Base-by-base conservation (phyloP, 768 basidiomycete species). In the Mycena alexandri region DNA sequence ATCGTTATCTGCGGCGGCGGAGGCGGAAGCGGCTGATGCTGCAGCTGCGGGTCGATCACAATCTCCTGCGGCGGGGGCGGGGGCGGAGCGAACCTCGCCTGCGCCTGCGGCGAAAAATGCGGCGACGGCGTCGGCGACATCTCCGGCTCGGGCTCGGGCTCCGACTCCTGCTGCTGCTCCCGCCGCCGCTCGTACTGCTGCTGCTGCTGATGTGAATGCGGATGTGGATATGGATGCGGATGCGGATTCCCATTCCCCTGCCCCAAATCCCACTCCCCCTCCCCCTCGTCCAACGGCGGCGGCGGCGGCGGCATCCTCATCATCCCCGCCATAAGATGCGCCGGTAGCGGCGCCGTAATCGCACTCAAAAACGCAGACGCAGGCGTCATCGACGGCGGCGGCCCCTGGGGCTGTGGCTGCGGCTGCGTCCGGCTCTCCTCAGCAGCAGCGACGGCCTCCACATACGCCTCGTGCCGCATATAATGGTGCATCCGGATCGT, bases 401-500 rank as follows among this genome's bases (percentile, higher is more conserved):
- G n/a, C 5, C 3, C 5, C n/a, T 12, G 19, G 19, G 33, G 51
- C 8, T 12, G 38, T 41, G 13, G 21, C 50, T 24, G 50, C 50
- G 50, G 29, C 16, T 22, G 47, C 50, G 24, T 21, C 50, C 34
- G 3, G n/a, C 21, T 36, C 29, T 6, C 29, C 29, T 29, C 29
- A 29, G 29, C 29, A 29, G 34, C 21, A 24, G 47, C 24, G 24
- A n/a, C 29, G 5, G 43, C 11, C 43, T 79, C 79, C 19, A 78
- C 63, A 65, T 82, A 82, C 50, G 57, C 38, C 22, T 65, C 56
- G 43, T 65, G 64, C 33, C 64, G 64, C 43, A 59, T 22, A 68
- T 83, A 79, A 62, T 86, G 83, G 67, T 84, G 81, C 77, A 85
- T 79, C 42, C 84, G 80, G 24, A 84, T 75, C 19, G 81, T 81